Evolutionary conservation across 2,329 filamentous ascomycete genomes (phyloP).

Genomic region (Trichoderma lentiforme): DNA sequence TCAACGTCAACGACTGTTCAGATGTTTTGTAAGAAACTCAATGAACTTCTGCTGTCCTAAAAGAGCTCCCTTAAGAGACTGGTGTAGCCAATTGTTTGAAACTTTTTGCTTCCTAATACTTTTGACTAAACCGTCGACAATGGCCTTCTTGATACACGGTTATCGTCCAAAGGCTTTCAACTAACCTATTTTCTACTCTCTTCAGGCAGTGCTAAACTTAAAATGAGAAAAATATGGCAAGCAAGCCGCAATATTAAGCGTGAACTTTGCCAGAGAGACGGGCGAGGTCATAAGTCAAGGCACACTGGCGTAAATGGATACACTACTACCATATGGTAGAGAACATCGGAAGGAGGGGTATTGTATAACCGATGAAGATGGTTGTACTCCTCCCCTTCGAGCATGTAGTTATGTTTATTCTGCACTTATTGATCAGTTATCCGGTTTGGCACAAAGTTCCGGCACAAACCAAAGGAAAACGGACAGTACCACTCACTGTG

Average conservation of each 20-base stretch:
- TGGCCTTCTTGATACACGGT: no score
- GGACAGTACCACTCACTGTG: background rate
- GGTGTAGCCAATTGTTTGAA: background rate
- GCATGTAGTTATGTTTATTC: background rate
- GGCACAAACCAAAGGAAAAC: background rate
- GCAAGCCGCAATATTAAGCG: background rate
- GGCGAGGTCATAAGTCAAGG: background rate
- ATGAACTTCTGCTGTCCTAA: no score
- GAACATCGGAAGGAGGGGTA: background rate
- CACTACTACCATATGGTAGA: background rate
- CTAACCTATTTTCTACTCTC: background rate
- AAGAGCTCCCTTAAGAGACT: background rate
- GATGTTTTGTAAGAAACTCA: background rate
- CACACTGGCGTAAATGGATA: background rate
- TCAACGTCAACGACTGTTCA: background rate
- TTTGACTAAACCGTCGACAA: background rate
- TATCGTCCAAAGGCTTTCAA: background rate
- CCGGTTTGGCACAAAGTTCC: background rate
- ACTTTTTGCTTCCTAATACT: background rate
- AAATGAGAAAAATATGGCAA: background rate
- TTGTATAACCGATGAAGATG: background rate
- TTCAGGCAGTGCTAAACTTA: background rate
- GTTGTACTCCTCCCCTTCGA: background rate
- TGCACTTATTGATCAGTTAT: background rate
- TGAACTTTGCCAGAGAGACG: background rate